Evolutionary conservation across 148 eudicot species (phyloP).

Genomic region (Agrostemma githago): DNA sequence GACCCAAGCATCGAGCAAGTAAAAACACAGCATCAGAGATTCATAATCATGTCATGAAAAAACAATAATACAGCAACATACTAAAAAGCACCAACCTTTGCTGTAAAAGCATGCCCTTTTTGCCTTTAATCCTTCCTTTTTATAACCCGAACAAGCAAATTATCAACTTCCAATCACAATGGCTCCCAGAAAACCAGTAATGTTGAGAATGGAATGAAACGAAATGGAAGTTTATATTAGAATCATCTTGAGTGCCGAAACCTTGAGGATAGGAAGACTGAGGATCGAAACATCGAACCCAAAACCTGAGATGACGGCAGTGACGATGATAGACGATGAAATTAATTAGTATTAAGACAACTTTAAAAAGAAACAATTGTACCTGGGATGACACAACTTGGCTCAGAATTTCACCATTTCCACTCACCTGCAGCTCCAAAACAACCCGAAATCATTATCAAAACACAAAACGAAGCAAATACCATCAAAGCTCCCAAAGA

Average conservation of each 20-base stretch:
- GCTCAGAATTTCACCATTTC: no score
- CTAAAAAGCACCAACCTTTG: neutral
- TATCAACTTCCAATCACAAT: neutral
- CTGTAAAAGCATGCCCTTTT: slow-evolving; percentile 15
- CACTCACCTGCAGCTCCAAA: no score
- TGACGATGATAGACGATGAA: slow-evolving; percentile 8
- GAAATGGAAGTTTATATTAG: neutral
- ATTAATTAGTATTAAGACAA: no score
- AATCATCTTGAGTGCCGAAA: slow-evolving; percentile 11
- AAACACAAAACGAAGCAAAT: no score
- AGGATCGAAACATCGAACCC: slow-evolving; percentile 11
- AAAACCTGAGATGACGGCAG: neutral
- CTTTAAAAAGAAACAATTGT: no score
- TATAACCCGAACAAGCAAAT: slow-evolving; percentile 10
- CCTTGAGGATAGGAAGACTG: slow-evolving; percentile 10
- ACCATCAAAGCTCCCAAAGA: no score
- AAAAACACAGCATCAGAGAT: neutral
- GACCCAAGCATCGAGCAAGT: no score
- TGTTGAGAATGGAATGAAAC: neutral
- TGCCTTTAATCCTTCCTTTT: slow-evolving; percentile 13
- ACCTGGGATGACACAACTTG: no score
- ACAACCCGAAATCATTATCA: no score
- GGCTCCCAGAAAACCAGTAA: neutral
- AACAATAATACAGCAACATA: no score
- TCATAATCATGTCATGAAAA: no score